Conservation (phyloP, 192 early-diverging fungal species). For the Borealophlyctis nickersoniae region DNA sequence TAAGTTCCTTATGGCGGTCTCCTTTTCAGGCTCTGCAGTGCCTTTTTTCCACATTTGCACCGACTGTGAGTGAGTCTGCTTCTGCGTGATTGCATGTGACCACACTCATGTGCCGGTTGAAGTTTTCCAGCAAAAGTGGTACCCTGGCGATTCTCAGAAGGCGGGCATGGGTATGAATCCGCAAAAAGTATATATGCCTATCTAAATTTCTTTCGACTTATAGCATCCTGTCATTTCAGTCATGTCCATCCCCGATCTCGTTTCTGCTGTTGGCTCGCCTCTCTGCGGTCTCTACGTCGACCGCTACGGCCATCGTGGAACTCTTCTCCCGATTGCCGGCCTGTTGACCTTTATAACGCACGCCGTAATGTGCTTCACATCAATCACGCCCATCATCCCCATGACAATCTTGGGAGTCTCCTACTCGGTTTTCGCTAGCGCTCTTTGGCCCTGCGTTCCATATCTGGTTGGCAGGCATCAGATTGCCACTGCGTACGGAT, state of each 20-base stretch:
- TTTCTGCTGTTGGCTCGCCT: conserved; percentile 59
- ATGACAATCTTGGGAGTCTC: conserved; percentile 56
- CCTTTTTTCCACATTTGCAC: conserved; percentile 65
- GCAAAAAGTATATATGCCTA: conserved; percentile 3
- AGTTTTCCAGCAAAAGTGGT: conserved; percentile 68
- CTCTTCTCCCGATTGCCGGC: conserved; percentile 26
- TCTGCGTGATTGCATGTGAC: no score
- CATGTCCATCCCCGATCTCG: conserved; percentile 62
- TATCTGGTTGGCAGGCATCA: conserved; percentile 55
- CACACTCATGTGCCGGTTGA: not conserved
- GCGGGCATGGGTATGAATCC: conserved; percentile 52
- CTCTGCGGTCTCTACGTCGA: conserved; percentile 56
- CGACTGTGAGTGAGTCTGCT: conserved; percentile 52
- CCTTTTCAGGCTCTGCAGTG: conserved; percentile 35
- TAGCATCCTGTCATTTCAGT: conserved; percentile 26
- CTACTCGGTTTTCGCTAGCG: conserved; percentile 56
- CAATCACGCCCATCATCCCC: conserved; percentile 35
- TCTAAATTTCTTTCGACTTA: not conserved
- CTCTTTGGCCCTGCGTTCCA: conserved; percentile 68
- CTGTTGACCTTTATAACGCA: conserved; percentile 48
- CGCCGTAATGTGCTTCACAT: conserved; percentile 44
- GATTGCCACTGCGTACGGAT: conserved; percentile 67
- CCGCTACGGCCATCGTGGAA: conserved; percentile 46
- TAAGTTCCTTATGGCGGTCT: not conserved
- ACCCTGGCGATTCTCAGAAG: conserved; percentile 40